These are phyloP conservation scores for Kalmusia sp. DNA, from an alignment of 2,329 filamentous ascomycete species.

Conservation along the genomic window DNA sequence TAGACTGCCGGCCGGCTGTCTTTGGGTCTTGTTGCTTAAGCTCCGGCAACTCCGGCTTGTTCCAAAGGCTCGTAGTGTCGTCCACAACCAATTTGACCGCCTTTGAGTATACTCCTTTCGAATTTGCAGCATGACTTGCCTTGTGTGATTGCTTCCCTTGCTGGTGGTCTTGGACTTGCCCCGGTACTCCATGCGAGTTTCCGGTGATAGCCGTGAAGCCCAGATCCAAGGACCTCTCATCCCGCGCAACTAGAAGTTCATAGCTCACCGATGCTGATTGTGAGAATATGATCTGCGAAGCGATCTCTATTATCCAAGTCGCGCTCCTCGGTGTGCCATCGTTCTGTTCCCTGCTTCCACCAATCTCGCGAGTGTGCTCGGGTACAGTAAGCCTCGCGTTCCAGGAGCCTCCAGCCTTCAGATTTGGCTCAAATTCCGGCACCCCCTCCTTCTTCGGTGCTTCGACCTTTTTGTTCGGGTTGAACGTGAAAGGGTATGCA, in stretches of 20 bases:
- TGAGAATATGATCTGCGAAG: constrained; percentile 94
- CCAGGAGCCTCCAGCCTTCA: constrained; percentile 93
- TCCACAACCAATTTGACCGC: constrained; percentile 81
- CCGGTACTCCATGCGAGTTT: constrained; percentile 58
- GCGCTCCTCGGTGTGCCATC: constrained; percentile 61
- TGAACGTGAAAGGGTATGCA: constrained; percentile 82
- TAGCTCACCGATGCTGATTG: constrained; percentile 85
- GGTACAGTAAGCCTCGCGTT: constrained; percentile 81
- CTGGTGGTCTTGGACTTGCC: constrained; percentile 79
- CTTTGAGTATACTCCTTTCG: constrained; percentile 82
- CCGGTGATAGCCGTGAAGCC: constrained; percentile 65
- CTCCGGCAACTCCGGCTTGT: constrained; percentile 81
- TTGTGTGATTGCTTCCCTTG: constrained; percentile 64
- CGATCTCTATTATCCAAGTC: constrained; percentile 89
- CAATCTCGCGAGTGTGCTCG: constrained; percentile 74
- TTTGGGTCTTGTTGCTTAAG: constrained; percentile 54
- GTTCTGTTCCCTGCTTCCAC: constrained; percentile 52
- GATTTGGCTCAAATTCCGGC: constrained; percentile 93
- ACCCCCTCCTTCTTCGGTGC: constrained; percentile 74
- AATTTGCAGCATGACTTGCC: constrained; percentile 65
- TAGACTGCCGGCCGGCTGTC: constrained; percentile 27
- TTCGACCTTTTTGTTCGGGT: constrained; percentile 80
- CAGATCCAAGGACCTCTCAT: constrained; percentile 80
- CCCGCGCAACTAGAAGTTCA: constrained; percentile 84
- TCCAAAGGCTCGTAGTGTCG: constrained; percentile 90